Evolutionary conservation across 345 rosid genomes (phyloP).

Genomic region (rapeseed (Brassica napus)): Da-Ae NC_063442.1:16538001-16538500

Average conservation of each 20-base stretch:
- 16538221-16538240: conserved; percentile 8
- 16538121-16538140: no score
- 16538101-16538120: no score
- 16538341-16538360: background rate
- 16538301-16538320: background rate
- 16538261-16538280: conserved; percentile 28
- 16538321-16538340: conserved; percentile 4
- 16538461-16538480: background rate
- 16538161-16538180: background rate
- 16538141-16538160: no score
- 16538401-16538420: conserved; percentile 24
- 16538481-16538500: background rate
- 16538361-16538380: conserved; percentile 1
- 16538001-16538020: no score
- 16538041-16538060: no score
- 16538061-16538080: no score
- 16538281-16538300: conserved; percentile 38
- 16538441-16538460: conserved; percentile 15
- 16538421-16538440: conserved; percentile 21
- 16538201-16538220: conserved; percentile 1
- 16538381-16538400: background rate
- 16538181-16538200: conserved; percentile 10
- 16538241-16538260: conserved; percentile 22
- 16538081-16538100: no score
- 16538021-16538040: no score